Evolutionary conservation across 805 yeast genomes (phyloP), one percentile per base, ranked within the genome.

Genomic region (Metschnikowia bowlesiae): DNA sequence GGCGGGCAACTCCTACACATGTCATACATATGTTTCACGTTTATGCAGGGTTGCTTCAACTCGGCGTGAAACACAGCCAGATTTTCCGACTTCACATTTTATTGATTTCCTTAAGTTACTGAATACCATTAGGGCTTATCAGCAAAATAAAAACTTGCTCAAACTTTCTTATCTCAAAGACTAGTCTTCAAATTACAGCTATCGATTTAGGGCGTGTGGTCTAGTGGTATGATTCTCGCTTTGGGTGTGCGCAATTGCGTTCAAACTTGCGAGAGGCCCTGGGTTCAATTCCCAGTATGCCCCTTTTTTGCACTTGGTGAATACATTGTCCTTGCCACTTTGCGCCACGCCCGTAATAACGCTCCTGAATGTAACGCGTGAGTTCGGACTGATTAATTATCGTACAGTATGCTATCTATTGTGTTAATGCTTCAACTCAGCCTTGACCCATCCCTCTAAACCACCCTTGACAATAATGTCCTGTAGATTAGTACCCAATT

Each of bases 401-500:
- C 33, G 33, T 30, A 42, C 18, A 34, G 28, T 34, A 29, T 40
- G 46, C 46, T 26, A 35, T 35, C 39, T 44, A 28, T 10, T 41
- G 32, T 44, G 46, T 39, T 44, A 44, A 14, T 44, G 26, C 28
- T 44, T 16, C 46, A 85, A 71, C 67, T 89, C 86, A 18, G 90
- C 76, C 69, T 80, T 87, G 51, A 94, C 97, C 99, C 99, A 94
- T 39, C 96, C 96, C 78, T 94, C 99, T 51, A 94, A 81, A 50
- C 99, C 99, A 44, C 99, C 99, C 67, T 89, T 85, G 56, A 92
- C 91, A 57, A 94, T 94, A 62, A 94, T 94, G 60, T 94, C 99
- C 73, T 94, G 99, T 66, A 94, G 78, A 68, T 91, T 91, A 49
- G 90, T 83, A 57, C 99, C 98, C 55, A 94, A 78, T 69, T 94